phyloP scores from a whole-genome alignment of 2,329 filamentous ascomycete species.

The Diaporthe ilicicola region DNA sequence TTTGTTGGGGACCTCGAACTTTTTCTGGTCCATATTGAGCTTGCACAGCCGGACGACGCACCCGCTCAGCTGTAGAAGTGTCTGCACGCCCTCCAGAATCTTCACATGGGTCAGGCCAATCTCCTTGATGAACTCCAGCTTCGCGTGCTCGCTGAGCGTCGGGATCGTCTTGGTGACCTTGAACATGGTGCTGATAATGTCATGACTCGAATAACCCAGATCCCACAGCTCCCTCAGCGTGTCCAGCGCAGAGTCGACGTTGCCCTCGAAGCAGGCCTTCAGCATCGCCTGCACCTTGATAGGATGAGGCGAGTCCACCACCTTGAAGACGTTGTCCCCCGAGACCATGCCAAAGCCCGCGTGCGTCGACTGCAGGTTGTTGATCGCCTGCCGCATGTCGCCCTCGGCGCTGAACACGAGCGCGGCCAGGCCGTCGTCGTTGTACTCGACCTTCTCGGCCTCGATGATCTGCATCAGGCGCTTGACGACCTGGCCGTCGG shows the following conservation, averaged over 20 bases:
- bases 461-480: conserved; percentile 91
- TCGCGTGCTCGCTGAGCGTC: conserved; percentile 90
- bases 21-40: conserved; percentile 93
- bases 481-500: conserved; percentile 91
- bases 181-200: conserved; percentile 99
- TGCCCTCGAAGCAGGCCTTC: conserved; percentile 93
- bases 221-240: conserved; percentile 91
- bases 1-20: conserved; percentile 65
- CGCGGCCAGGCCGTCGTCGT: conserved; percentile 93
- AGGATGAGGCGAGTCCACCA: conserved; percentile 95
- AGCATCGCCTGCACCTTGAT: conserved; percentile 99
- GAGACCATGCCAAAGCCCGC: conserved; percentile 97
- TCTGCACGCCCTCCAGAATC: conserved; percentile 97
- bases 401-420: conserved; percentile 97
- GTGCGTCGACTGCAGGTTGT: conserved; percentile 93
- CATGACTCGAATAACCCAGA: conserved; percentile 96
- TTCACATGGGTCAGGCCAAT: conserved; percentile 99
- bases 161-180: conserved; percentile 96
- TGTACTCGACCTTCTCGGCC: conserved; percentile 88
- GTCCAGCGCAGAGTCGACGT: conserved; percentile 87
- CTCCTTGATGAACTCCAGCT: conserved; percentile 97
- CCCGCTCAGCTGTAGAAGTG: conserved; percentile 89
- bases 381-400: conserved; percentile 99
- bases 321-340: conserved; percentile 96
- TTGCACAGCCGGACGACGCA: conserved; percentile 91